Evolutionary conservation across 371 early-diverging fungal species (phyloP), one percentile per base, ranked within the genome.

Genomic region (Lichtheimia hyalospora): DNA sequence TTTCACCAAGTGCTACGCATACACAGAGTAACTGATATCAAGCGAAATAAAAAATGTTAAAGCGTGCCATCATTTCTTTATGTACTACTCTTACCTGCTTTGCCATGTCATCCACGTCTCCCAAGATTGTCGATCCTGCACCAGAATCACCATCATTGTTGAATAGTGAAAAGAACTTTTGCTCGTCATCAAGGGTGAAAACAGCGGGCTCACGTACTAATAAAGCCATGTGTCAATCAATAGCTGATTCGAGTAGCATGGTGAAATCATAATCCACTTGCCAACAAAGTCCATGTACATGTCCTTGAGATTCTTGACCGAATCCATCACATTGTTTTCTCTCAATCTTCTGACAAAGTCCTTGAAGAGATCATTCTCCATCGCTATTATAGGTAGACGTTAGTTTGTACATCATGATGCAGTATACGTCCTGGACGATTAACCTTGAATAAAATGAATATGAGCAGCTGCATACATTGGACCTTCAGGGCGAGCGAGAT

Each of bases 171-270:
- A 74, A 84, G 63, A 92, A 89, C 28, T 87, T 77, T 34, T 77
- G 60, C 5, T 91, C 89, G 20, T 84, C 75, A 51, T 90, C 89
- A 52, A 93, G 82, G 4, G 91, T 84, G 66, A 91, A 95, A 2
- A 92, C 90, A 23, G 87, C 84, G 1, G 88, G 83, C 62, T 96
- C 96, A 43, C 88, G 79, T n/a, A 92, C 91, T 89, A 66, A 25
- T 20, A 39, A 14, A 21, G 5, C n/a, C n/a, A n/a, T 18, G 12
- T n/a, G 15, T 44, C 21, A 21, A 52, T 20, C n/a, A 25, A 10
- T 27, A 18, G 42, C 5, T 43, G 5, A 12, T 3, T 25, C 14
- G 13, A 28, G 6, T n/a, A 43, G 46, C 21, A 46, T 0, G 46
- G 10, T 46, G 18, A 15, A 1, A 5, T 14, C 15, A 46, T n/a